Base-by-base conservation (phyloP, 169 alveolate species). In the Blepharisma undulans region DNA sequence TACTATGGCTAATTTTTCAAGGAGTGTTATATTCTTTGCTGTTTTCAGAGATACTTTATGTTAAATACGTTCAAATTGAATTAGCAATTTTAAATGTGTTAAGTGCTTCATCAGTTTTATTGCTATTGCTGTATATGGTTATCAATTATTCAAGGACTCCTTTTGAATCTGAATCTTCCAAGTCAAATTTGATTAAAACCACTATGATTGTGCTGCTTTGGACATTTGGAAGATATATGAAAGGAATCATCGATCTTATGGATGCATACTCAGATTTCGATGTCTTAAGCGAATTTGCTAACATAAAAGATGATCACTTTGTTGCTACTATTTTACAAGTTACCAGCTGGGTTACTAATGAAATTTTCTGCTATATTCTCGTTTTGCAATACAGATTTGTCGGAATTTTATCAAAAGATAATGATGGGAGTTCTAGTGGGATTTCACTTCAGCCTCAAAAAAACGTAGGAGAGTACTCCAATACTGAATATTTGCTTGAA, bases 131-230 rank as follows among this genome's bases (percentile, higher is more conserved):
- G 12, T 82, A n/a, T 30, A 34, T 82, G n/a, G 33, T 34, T 59
- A 22, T 33, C 18, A 82, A 60, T 22, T 82, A 82, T n/a, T 34
- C 89, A 8, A 19, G 18, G 36, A 82, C 89, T 82, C 89, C 89
- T 82, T 82, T 82, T 82, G 36, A 82, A 59, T 48, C 78, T 8
- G 14, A 34, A 7, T 7, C 25, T 0, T 77, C 29, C n/a, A 18
- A n/a, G 7, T 19, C 10, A 6, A 82, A 82, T 30, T 30, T 82
- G 36, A 18, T 18, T 8, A 82, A 10, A 10, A 32, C 22, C 8
- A 25, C 89, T 4, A 6, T 32, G 6, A 30, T 82, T 60, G 7
- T 60, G 22, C 8, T 82, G 5, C 8, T 48, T 8, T 82, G 89
- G 89, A 82, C 89, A 32, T 0, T 82, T 21, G 89, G 74, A 10